Conservation (phyloP, 352 stramenopile species). For the Phytophthora nicotianae region DNA sequence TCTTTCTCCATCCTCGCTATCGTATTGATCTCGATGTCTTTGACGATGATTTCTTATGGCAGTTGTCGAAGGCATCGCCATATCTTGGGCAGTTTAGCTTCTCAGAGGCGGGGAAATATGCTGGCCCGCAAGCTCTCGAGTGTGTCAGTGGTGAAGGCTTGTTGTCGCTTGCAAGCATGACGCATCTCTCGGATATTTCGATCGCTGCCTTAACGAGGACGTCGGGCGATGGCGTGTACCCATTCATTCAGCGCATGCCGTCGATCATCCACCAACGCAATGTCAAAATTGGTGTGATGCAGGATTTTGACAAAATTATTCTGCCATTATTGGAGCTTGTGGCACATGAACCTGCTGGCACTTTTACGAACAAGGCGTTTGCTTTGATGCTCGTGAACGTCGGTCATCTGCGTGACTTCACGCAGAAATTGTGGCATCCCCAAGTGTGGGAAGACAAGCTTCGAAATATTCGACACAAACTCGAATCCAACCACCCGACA, state of each 20-base stretch:
- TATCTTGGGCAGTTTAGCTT: conserved; percentile 48
- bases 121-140: conserved; percentile 37
- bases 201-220: conserved; percentile 36
- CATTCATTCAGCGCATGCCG: conserved; percentile 33
- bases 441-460: conserved; percentile 39
- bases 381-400: conserved; percentile 48
- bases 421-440: conserved; percentile 19
- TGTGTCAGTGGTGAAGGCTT: conserved; percentile 37
- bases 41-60: conserved; percentile 38
- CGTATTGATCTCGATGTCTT: conserved; percentile 51
- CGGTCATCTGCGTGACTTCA: conserved; percentile 35
- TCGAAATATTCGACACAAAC: conserved; percentile 14
- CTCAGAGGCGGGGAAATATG: conserved; percentile 36
- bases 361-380: conserved; percentile 33
- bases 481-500: conserved; percentile 37
- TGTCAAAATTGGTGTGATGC: conserved; percentile 47
- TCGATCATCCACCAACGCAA: conserved; percentile 45
- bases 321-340: conserved; percentile 37
- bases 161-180: conserved; percentile 36
- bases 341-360: conserved; percentile 23
- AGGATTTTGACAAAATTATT: conserved; percentile 37
- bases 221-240: conserved; percentile 25
- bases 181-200: conserved; percentile 45
- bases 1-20: conserved; percentile 41
- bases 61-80: conserved; percentile 27